These are phyloP conservation scores for Sporothrix luriei DNA, from an alignment of 2,329 filamentous ascomycete species.

Conservation along the genomic window DNA sequence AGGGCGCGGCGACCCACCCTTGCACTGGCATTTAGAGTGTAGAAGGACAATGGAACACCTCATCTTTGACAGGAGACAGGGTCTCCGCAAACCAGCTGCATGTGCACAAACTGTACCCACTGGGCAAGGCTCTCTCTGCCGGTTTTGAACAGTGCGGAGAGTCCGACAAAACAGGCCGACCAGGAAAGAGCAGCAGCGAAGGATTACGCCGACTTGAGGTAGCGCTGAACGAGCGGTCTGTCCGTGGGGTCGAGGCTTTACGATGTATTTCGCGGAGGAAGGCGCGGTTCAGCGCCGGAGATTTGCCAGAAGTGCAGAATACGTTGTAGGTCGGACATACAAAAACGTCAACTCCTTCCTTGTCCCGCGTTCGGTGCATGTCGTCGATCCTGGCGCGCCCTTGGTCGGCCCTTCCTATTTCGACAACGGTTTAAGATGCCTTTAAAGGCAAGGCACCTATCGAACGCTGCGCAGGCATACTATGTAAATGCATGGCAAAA, in stretches of 20 bases:
- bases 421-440: not conserved
- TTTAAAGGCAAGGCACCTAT: not conserved
- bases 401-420: not conserved
- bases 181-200: slow-evolving; percentile 19
- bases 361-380: not conserved
- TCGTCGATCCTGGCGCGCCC: not conserved
- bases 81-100: slow-evolving; percentile 14
- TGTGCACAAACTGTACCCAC: slow-evolving; percentile 23
- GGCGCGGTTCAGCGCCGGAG: slow-evolving; percentile 9
- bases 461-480: slow-evolving; percentile 1
- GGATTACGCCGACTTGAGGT: slow-evolving; percentile 16
- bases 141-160: slow-evolving; percentile 16
- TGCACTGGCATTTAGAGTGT: slow-evolving; percentile 2
- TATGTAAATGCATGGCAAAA: not conserved
- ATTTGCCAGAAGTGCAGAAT: not conserved
- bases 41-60: slow-evolving; percentile 24
- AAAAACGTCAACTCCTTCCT: not conserved
- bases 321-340: not conserved
- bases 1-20: slow-evolving; percentile 33
- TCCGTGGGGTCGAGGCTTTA: not conserved
- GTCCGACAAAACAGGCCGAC: not conserved
- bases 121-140: slow-evolving; percentile 12
- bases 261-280: slow-evolving; percentile 10
- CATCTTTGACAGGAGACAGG: slow-evolving; percentile 13
- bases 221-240: slow-evolving; percentile 13